Percentiles rank a stretch among this genome's conserved stretches.
phyloP scores from a whole-genome alignment of 176 grass and related monocot genomes.

The Triticum timopheevii region DNA sequence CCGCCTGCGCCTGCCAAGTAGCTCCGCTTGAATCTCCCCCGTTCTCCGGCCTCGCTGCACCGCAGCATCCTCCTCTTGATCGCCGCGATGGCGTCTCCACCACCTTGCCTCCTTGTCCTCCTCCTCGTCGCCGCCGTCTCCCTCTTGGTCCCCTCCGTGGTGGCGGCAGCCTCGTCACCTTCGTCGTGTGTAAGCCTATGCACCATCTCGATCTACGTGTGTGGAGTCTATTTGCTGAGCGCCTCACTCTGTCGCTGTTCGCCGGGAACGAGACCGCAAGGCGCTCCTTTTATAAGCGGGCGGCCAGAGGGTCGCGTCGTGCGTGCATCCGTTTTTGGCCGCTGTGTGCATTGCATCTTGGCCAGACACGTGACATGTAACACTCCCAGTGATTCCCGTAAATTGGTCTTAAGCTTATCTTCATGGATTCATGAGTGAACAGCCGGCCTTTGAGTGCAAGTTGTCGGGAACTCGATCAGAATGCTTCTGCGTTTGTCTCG shows the following conservation, averaged over 20 bases:
- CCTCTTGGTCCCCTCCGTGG: not conserved
- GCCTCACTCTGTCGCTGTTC: not conserved
- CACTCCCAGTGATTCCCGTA: not conserved
- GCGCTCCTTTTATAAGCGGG: constrained; percentile 19
- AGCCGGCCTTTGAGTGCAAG: not conserved
- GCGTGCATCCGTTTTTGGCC: not conserved
- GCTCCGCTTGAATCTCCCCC: constrained; percentile 49
- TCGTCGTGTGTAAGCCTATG: not conserved
- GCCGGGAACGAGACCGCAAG: not conserved
- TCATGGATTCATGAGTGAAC: not conserved
- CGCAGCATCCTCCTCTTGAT: constrained; percentile 49
- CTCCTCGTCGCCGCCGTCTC: not conserved
- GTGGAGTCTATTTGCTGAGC: not conserved
- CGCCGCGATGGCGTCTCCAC: constrained; percentile 21
- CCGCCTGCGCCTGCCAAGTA: constrained; percentile 17
- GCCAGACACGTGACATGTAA: not conserved
- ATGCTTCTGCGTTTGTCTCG: not conserved
- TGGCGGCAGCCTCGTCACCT: not conserved
- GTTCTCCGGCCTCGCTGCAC: constrained; percentile 27
- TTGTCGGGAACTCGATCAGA: not conserved
- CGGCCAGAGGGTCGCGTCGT: not conserved
- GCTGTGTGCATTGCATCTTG: too few species aligned
- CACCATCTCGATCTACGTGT: not conserved
- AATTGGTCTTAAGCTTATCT: not conserved
- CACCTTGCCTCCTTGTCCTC: not conserved